These are phyloP conservation scores for Teratosphaeria destructans DNA, from an alignment of 2,329 filamentous ascomycete genomes.

Conservation along the genomic window DNA sequence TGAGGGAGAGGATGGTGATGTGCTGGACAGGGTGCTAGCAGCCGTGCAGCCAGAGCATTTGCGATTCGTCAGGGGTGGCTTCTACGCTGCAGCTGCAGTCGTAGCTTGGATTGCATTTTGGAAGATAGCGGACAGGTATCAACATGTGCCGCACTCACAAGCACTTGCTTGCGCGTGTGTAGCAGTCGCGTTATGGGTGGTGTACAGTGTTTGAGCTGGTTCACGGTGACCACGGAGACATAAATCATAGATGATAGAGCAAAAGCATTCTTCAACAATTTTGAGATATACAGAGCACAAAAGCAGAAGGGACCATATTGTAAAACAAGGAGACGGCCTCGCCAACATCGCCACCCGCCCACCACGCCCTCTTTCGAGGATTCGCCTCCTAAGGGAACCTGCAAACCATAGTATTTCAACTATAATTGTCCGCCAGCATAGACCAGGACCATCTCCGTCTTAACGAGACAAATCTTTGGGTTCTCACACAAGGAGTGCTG, in stretches of 20 bases:
- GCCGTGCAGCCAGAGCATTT: slow-evolving; percentile 4
- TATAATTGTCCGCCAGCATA: no score
- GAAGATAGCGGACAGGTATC: slow-evolving; percentile 15
- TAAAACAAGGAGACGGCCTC: no score
- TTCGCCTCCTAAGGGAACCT: no score
- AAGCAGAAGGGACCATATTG: background rate
- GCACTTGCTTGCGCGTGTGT: slow-evolving; percentile 16
- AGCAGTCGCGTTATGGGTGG: slow-evolving; percentile 11
- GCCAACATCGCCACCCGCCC: no score
- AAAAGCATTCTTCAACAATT: background rate
- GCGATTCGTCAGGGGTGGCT: slow-evolving; percentile 12
- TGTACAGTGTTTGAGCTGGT: slow-evolving; percentile 2
- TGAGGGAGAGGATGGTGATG: background rate
- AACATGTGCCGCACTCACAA: slow-evolving; percentile 10
- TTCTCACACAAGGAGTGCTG: no score
- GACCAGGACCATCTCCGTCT: no score
- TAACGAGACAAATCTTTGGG: no score
- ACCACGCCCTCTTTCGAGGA: no score
- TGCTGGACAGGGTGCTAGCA: slow-evolving; percentile 4
- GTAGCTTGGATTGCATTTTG: slow-evolving; percentile 22
- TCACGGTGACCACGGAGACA: background rate
- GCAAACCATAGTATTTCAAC: no score
- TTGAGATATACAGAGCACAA: background rate
- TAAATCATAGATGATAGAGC: background rate
- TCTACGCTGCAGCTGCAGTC: slow-evolving; percentile 13